These are phyloP conservation scores for Periconia sp. DNA, from an alignment of 2,329 filamentous ascomycete genomes.

Conservation along the genomic window DNA sequence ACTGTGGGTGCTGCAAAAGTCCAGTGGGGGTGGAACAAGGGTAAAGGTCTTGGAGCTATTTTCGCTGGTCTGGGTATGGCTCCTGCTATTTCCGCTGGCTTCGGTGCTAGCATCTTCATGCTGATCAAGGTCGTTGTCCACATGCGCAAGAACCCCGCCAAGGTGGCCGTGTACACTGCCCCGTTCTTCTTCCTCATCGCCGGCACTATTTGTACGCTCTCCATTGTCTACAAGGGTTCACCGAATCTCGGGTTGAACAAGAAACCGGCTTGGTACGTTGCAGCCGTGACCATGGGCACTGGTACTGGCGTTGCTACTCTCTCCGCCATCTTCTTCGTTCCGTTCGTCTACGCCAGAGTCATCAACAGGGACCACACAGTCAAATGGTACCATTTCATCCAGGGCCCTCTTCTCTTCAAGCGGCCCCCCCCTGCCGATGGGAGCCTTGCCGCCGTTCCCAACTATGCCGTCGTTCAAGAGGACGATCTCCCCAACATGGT, in stretches of 20 bases:
- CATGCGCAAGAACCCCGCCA: slow-evolving; percentile 72
- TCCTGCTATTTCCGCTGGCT: slow-evolving; percentile 68
- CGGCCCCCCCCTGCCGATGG: slow-evolving; percentile 62
- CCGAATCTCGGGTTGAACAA: slow-evolving; percentile 69
- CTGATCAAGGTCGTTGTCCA: slow-evolving; percentile 76
- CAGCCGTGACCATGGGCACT: slow-evolving; percentile 68
- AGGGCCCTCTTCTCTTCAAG: slow-evolving; percentile 64
- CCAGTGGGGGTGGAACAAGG: slow-evolving; percentile 66
- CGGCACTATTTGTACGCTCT: slow-evolving; percentile 75
- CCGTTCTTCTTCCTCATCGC: slow-evolving; percentile 81
- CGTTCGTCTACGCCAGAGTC: slow-evolving; percentile 69
- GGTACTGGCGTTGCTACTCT: slow-evolving; percentile 66
- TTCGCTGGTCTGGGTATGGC: slow-evolving; percentile 73
- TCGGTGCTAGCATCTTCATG: slow-evolving; percentile 72
- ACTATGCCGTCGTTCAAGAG: slow-evolving; percentile 79
- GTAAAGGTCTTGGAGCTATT: slow-evolving; percentile 69
- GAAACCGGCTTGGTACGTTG: slow-evolving; percentile 72
- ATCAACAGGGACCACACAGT: slow-evolving; percentile 72
- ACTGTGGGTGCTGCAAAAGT: slow-evolving; percentile 63
- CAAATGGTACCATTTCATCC: slow-evolving; percentile 66
- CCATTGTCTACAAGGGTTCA: slow-evolving; percentile 82
- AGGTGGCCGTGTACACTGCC: slow-evolving; percentile 74
- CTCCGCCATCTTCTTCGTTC: slow-evolving; percentile 74
- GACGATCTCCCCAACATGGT: slow-evolving; percentile 47
- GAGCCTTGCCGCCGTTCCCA: slow-evolving; percentile 66